Evolutionary conservation across 2,329 filamentous ascomycete species (phyloP), one percentile per base, ranked within the genome.

Genomic region (Fusarium veterinarium): DNA sequence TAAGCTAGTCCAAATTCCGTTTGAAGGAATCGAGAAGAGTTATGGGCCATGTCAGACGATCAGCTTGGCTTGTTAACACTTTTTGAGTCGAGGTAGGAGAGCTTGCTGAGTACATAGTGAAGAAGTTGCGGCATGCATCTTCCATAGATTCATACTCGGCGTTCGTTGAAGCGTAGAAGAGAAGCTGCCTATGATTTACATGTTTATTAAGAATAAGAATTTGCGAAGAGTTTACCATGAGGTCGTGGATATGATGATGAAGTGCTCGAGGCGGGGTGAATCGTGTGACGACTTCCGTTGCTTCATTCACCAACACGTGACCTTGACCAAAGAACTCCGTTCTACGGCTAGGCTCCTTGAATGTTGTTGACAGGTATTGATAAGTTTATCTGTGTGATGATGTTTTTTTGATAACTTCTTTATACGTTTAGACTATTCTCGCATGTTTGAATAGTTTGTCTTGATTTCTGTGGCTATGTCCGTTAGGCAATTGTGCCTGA

Each of bases 261-360:
- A 35, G 46, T 37, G 28, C 30, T 28, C 19, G 20, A 48, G 63
- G 46, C 38, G 57, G 69, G 53, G 68, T 49, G 49, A 57, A 46
- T 35, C 55, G 57, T 51, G 44, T 62, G 68, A 67, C 49, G 65
- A 48, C 45, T 67, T 65, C 30, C 37, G 19, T 13, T 30, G 9
- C 48, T 60, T 52, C 31, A 31, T 49, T 40, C n/a, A 42, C 31
- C 6, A 6, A n/a, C 69, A 71, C 69, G 69, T 71, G 68, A 71
- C 52, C 33, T 35, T n/a, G 23, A 52, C n/a, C 20, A 7, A 6
- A 16, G 11, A 46, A 30, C 49, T 33, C 49, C 11, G 19, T 46
- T 33, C 30, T 23, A 17, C 45, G 10, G 28, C 28, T 30, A 14
- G 28, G 28, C 28, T n/a, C 45, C 30, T 33, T 49, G 11, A 19